A percentile compares a stretch with the other conserved stretches of the same genome.
Evolutionary conservation across 1,284 basidiomycete species (phyloP).

Genomic region (Exsudoporus floridanus): DNA sequence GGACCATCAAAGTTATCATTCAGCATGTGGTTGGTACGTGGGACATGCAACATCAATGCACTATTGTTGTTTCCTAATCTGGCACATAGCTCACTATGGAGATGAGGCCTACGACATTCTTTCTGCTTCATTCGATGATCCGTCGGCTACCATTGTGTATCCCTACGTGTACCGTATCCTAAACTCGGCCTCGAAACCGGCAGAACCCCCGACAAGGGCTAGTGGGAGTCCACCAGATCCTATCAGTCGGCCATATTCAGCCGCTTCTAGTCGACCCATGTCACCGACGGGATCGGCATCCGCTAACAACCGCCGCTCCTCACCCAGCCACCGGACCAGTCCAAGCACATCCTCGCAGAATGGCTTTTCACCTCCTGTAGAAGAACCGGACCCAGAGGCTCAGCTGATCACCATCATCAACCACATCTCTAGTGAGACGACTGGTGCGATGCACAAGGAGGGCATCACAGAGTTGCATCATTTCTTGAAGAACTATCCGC

Average conservation of each 20-base stretch:
- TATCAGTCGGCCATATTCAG: constrained; percentile 49
- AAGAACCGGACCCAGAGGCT: constrained; percentile 79
- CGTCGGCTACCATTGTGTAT: constrained; percentile 79
- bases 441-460: constrained; percentile 79
- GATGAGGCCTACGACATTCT: constrained; percentile 80
- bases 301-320: constrained; percentile 50
- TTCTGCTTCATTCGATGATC: constrained; percentile 76
- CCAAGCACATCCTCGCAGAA: constrained; percentile 61
- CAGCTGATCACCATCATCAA: constrained; percentile 83
- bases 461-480: constrained; percentile 96
- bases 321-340: constrained; percentile 64
- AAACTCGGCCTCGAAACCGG: constrained; percentile 58
- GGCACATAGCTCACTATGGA: constrained; percentile 67
- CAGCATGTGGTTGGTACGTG: constrained; percentile 90
- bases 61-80: constrained; percentile 19
- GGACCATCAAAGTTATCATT: constrained; percentile 97
- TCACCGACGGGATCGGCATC: constrained; percentile 63
- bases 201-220: constrained; percentile 39
- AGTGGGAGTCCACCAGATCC: constrained; percentile 43
- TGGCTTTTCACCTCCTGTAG: constrained; percentile 49
- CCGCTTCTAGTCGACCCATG: constrained; percentile 58
- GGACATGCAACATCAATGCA: background rate
- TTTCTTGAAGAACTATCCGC: constrained; percentile 90
- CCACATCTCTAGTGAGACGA: constrained; percentile 87
- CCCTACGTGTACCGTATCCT: constrained; percentile 85